Evolutionary conservation across 108 stramenopile genomes (phyloP).

Genomic region (Mayamaea pseudoterrestris): DNA sequence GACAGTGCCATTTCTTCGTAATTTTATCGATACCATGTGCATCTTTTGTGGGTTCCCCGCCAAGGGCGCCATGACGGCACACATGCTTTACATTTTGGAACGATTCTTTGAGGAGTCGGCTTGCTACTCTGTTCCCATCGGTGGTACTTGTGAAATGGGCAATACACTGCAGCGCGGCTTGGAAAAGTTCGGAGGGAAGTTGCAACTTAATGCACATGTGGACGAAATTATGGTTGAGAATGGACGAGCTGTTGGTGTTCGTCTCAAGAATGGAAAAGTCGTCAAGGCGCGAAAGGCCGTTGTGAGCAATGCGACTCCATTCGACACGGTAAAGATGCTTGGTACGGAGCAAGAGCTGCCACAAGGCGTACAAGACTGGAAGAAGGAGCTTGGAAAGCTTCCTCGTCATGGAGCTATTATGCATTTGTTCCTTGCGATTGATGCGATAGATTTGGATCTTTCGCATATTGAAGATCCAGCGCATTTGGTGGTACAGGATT

Average conservation of each 20-base stretch:
- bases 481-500: conserved; percentile 84
- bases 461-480: conserved; percentile 83
- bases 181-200: conserved; percentile 78
- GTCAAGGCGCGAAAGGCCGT: conserved; percentile 85
- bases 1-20: conserved; percentile 81
- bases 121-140: conserved; percentile 76
- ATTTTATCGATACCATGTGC: conserved; percentile 90
- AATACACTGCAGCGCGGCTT: conserved; percentile 63
- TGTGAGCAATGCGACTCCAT: conserved; percentile 88
- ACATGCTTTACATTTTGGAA: conserved; percentile 85
- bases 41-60: conserved; percentile 93
- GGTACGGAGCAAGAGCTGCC: conserved; percentile 32
- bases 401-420: conserved; percentile 85
- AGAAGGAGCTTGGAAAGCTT: conserved; percentile 54
- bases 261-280: conserved; percentile 80
- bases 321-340: conserved; percentile 85
- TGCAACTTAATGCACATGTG: conserved; percentile 83
- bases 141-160: conserved; percentile 74
- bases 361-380: conserved; percentile 57
- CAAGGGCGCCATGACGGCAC: conserved; percentile 88
- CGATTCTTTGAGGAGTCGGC: conserved; percentile 86
- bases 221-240: conserved; percentile 83
- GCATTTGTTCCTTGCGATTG: conserved; percentile 79
- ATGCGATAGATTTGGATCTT: conserved; percentile 69
- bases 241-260: conserved; percentile 79